Evolutionary conservation across 2,329 filamentous ascomycete genomes (phyloP), one percentile per base, ranked within the genome.

Genomic region (Emmonsia crescens): DNA sequence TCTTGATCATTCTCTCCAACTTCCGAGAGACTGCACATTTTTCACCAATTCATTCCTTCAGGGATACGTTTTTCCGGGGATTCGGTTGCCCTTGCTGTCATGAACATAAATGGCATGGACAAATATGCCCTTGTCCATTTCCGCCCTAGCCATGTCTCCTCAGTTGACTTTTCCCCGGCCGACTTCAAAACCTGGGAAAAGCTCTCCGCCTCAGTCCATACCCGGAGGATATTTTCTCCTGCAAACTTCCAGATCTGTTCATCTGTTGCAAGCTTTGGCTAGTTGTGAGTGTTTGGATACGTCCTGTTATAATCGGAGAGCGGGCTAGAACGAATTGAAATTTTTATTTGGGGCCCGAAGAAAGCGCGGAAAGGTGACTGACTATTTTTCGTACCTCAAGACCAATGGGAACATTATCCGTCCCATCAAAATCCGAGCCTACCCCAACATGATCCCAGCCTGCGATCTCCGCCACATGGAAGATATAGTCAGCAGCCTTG

Each of bases 401-500:
- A 29, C 71, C 70, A 19, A 59, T 56, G 5, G 66, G 64, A 12
- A 62, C 63, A n/a, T 59, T 51, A 16, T 62, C 59, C 51, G 68
- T 72, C 1, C 72, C 73, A 61, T 74, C 70, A 63, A 71, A 75
- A 63, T 75, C 72, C 0, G 65, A 66, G 0, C 70, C 73, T 44
- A 75, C 64, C 10, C 75, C 74, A 36, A 77, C 73, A 61, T 73
- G 70, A 14, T 70, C 67, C 64, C 67, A 73, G 1, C 70, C 73
- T 56, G 71, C 68, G 12, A 67, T 61, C n/a, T 66, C 57, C 9
- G 66, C 72, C 21, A 74, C 67, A 60, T 76, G 66, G 51, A 67
- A 62, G 46, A 77, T 73, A 61, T 76, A 74, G 56, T 77, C 74
- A 6, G 74, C 72, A 0, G 78, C 74, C 46, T 67, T 64, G 31